Conservation (phyloP, 495 filamentous ascomycete genomes). For the Massariosphaeria phaeospora region DNA sequence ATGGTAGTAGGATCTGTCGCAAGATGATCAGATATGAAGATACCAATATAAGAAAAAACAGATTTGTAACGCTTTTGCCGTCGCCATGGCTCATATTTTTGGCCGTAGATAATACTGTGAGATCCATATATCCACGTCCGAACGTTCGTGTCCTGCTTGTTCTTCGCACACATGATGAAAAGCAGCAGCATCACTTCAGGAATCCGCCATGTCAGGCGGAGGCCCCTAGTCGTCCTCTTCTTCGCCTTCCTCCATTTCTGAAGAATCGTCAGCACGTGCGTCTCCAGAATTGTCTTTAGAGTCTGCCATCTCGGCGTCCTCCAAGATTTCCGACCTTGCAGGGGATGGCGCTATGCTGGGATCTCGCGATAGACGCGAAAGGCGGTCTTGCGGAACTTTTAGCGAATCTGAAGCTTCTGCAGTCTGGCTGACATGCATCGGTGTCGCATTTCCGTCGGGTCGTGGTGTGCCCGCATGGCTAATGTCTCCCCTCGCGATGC, state of each 20-base stretch:
- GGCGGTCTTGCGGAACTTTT: conserved; percentile 33
- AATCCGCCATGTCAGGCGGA: conserved; percentile 65
- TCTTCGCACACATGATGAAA: no score
- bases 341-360: conserved; percentile 43
- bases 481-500: conserved; percentile 43
- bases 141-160: background rate
- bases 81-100: no score
- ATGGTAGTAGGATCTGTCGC: no score
- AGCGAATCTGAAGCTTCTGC: conserved; percentile 11
- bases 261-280: conserved; percentile 48
- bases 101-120: no score
- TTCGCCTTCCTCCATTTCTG: conserved; percentile 58
- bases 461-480: conserved; percentile 61
- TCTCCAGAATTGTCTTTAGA: conserved; percentile 39
- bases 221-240: conserved; percentile 51
- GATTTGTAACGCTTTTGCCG: no score
- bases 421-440: conserved; percentile 50
- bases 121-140: no score
- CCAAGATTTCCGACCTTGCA: conserved; percentile 12
- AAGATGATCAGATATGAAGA: no score
- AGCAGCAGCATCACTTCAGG: no score
- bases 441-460: conserved; percentile 51
- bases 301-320: conserved; percentile 37
- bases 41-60: no score
- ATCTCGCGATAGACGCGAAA: conserved; percentile 28